Evolutionary conservation across 805 yeast species (phyloP), one percentile per base, ranked within the genome.

Genomic region (Candida coquimbonensis): DNA sequence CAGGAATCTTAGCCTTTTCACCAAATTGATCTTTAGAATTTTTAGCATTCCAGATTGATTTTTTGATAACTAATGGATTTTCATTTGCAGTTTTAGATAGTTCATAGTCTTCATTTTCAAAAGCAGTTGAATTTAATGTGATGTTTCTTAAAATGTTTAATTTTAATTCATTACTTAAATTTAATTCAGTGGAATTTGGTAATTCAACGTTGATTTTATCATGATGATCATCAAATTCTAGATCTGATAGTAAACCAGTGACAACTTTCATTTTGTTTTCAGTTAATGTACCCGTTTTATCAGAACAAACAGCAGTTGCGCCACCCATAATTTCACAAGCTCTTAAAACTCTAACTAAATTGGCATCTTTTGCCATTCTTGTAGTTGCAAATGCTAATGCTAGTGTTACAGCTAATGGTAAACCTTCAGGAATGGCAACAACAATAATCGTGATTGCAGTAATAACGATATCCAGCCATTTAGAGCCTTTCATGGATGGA

Each of bases 271-370:
- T 93, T 57, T 73, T 75, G 64, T 93, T 93, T 63, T 89, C 96
- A 2, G 99, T 93, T 47, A 93, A 73, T 12, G 99, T 93, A 49
- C 99, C 99, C 1, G 99, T 93, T 64, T 93, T 91, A 68, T 93
- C 99, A 0, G 97, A 89, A 65, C 99, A 93, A 43, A 93, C 75
- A 5, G 96, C 93, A 13, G 98, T 93, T 2, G 97, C 99, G 40
- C 96, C 88, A 38, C 99, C 99, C 98, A 93, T 91, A 16, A 96
- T 93, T 66, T 93, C 99, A 74, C 99, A 93, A 39, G 95, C 83
- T 59, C 82, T 83, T 53, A 93, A 72, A 9, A 88, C 95, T 56
- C 99, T 80, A n/a, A 93, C 99, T 57, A 93, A 72, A 62, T 91
- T 91, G 52, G 95, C 95, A 63, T 93, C 96, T 63, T 86, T 85